Conservation (phyloP, 2,329 filamentous ascomycete species). For the Talaromyces marneffei region DNA sequence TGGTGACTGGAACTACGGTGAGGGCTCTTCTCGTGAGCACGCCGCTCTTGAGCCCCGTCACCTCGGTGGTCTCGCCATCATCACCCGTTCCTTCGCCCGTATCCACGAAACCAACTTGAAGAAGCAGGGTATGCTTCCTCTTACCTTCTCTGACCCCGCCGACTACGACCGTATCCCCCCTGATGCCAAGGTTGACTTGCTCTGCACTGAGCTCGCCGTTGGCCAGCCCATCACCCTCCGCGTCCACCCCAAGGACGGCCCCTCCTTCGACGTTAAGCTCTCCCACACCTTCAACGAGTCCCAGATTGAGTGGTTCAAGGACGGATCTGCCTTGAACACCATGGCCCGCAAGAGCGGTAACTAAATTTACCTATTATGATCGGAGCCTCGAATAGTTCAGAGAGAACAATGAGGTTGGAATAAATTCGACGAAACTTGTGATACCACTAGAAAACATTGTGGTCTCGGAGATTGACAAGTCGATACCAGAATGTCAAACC, state of each 20-base stretch:
- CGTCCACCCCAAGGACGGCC: slow-evolving; percentile 85
- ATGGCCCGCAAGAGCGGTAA: slow-evolving; percentile 68
- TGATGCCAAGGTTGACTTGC: slow-evolving; percentile 84
- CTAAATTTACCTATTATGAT: slow-evolving; percentile 21
- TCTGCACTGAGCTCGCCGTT: slow-evolving; percentile 82
- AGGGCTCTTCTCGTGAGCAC: slow-evolving; percentile 96
- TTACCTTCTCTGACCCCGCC: slow-evolving; percentile 88
- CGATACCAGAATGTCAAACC: not conserved
- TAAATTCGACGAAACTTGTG: not conserved
- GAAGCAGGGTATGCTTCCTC: slow-evolving; percentile 99
- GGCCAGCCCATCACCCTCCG: slow-evolving; percentile 88
- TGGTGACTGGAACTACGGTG: slow-evolving; percentile 99
- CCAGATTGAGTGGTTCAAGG: slow-evolving; percentile 99
- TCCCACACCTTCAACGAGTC: slow-evolving; percentile 96
- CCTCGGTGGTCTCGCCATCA: slow-evolving; percentile 93
- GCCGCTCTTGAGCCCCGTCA: slow-evolving; percentile 96
- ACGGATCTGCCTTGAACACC: slow-evolving; percentile 94
- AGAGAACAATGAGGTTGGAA: not conserved
- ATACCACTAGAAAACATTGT: slow-evolving; percentile 5
- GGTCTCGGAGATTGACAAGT: not conserved
- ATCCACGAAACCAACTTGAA: slow-evolving; percentile 99
- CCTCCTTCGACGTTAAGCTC: slow-evolving; percentile 74
- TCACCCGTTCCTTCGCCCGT: slow-evolving; percentile 92
- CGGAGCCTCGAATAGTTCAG: not conserved
- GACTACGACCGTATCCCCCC: slow-evolving; percentile 97